phyloP scores from a whole-genome alignment of 1,139 yeast species.

The Scheffersomyces quercinus region DNA sequence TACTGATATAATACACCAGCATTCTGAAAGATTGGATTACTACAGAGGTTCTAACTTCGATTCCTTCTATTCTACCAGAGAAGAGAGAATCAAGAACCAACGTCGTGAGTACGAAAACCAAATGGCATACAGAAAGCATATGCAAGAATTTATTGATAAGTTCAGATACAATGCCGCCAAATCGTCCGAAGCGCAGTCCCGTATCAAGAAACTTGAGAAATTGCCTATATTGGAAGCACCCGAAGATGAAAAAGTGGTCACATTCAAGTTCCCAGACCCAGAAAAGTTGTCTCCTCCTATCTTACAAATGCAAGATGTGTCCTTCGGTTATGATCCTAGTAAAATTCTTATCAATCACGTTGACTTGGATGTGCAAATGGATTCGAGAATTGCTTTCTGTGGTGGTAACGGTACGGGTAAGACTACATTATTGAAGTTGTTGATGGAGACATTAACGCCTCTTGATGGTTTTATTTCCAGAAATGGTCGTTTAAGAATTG shows the following conservation, averaged over 20 bases:
- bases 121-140: constrained; percentile 91
- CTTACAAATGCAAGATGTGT: constrained; percentile 80
- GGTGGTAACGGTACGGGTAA: constrained; percentile 99
- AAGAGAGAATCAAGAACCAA: constrained; percentile 92
- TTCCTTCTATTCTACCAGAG: constrained; percentile 88
- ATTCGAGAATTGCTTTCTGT: constrained; percentile 91
- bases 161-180: constrained; percentile 97
- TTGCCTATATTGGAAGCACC: constrained; percentile 92
- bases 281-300: constrained; percentile 93
- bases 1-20: constrained; percentile 96
- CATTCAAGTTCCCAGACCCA: constrained; percentile 93
- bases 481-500: constrained; percentile 87
- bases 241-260: constrained; percentile 82
- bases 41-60: constrained; percentile 95
- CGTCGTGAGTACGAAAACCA: constrained; percentile 94
- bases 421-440: constrained; percentile 83
- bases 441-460: constrained; percentile 78
- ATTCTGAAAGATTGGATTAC: constrained; percentile 93
- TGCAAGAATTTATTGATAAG: constrained; percentile 93
- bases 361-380: constrained; percentile 88
- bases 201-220: constrained; percentile 94
- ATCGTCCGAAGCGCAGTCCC: constrained; percentile 95
- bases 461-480: constrained; percentile 71
- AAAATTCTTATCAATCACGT: constrained; percentile 69
- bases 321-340: constrained; percentile 76